Evolutionary conservation across 352 stramenopile genomes (phyloP).

Genomic region (Globisporangium emineosum): DNA sequence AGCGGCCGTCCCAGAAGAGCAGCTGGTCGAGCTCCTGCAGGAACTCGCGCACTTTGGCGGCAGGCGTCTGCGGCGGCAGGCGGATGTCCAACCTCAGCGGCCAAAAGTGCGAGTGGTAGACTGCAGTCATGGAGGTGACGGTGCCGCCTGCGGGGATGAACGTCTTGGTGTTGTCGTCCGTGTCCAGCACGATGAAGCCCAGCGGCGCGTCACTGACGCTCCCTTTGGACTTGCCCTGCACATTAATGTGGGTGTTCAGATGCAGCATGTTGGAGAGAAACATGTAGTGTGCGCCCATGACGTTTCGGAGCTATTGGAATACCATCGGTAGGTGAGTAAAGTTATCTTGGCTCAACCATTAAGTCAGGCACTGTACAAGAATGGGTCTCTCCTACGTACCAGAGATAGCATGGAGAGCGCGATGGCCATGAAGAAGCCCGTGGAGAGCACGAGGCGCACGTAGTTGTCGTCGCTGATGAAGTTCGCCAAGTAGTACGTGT

Average conservation of each 20-base stretch:
- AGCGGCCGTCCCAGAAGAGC: slow-evolving; percentile 36
- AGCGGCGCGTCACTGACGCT: slow-evolving; percentile 55
- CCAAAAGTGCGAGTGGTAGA: slow-evolving; percentile 53
- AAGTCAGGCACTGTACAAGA: neutral
- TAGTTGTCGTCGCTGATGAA: slow-evolving; percentile 50
- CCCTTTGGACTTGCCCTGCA: slow-evolving; percentile 42
- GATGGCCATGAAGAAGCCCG: slow-evolving; percentile 70
- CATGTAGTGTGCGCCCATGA: slow-evolving; percentile 75
- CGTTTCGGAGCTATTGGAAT: slow-evolving; percentile 46
- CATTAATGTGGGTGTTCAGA: slow-evolving; percentile 41
- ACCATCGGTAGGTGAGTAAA: neutral
- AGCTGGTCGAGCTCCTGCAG: slow-evolving; percentile 64
- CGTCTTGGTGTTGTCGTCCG: slow-evolving; percentile 51
- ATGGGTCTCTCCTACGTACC: slow-evolving; percentile 32
- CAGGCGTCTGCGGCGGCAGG: slow-evolving; percentile 31
- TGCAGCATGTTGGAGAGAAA: slow-evolving; percentile 74
- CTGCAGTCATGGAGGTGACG: slow-evolving; percentile 44
- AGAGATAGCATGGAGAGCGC: slow-evolving; percentile 52
- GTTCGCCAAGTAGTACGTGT: slow-evolving; percentile 67
- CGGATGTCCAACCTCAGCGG: slow-evolving; percentile 49
- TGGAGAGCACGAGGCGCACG: slow-evolving; percentile 52
- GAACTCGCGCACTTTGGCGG: slow-evolving; percentile 43
- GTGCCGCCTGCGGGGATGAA: slow-evolving; percentile 63
- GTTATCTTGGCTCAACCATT: neutral
- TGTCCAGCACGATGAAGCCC: slow-evolving; percentile 64